phyloP scores from a whole-genome alignment of 2,329 filamentous ascomycete genomes.

The Fusarium chaquense region DNA sequence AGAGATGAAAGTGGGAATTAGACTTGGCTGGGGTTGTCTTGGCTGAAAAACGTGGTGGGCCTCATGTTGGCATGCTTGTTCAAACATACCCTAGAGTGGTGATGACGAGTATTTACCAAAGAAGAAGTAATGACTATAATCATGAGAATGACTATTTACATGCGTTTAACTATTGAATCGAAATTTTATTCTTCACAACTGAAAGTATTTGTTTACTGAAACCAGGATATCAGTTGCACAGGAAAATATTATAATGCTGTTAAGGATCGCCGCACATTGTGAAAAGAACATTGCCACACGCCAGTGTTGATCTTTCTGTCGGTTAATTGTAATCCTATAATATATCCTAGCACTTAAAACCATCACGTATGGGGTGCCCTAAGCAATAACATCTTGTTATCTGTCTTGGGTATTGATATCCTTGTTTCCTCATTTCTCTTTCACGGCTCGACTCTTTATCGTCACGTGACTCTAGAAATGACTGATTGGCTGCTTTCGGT shows the following conservation, averaged over 20 bases:
- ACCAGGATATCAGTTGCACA: too few relatives aligned
- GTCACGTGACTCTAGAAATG: accelerated
- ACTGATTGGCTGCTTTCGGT: background rate
- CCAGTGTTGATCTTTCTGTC: background rate
- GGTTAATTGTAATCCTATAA: accelerated
- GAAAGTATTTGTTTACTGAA: too few relatives aligned
- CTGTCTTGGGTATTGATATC: background rate
- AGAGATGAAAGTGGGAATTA: background rate
- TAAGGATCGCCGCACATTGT: too few relatives aligned
- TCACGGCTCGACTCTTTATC: background rate
- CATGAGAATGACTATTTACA: too few relatives aligned
- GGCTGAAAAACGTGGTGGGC: background rate
- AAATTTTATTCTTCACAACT: too few relatives aligned
- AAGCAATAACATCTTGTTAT: background rate
- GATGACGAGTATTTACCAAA: background rate
- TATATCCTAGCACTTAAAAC: background rate
- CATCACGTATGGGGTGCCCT: too few relatives aligned
- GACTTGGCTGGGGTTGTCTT: background rate
- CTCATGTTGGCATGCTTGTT: background rate
- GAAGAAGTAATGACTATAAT: background rate
- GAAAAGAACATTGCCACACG: accelerated
- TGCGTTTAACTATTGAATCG: too few relatives aligned
- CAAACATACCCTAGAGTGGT: background rate
- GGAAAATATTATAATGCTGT: too few relatives aligned
- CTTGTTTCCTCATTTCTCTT: background rate